Base-by-base conservation (phyloP, 2,329 filamentous ascomycete species). In the Claviceps purpurea region DNA sequence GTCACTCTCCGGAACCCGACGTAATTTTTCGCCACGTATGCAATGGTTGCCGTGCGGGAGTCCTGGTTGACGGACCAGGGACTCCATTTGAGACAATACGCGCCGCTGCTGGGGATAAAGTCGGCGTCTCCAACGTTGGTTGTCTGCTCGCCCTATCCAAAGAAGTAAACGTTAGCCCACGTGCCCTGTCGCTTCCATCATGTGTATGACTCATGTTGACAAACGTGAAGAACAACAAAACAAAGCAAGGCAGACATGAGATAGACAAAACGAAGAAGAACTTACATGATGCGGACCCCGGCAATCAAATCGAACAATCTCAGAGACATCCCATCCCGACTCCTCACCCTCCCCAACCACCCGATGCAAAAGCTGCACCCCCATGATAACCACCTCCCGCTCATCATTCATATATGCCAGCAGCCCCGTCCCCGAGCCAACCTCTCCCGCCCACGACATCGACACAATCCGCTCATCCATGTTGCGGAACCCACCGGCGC, bases 1-100 rank as follows among this genome's bases (percentile, higher is more conserved):
- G 71, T 71, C 46, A 81, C 56, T 42, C 68, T 68, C 18, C 77
- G 71, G 57, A 81, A 81, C 1, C 78, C 78, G 45, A 81, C 70
- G 52, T 79, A 73, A 56, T 76, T 73, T 39, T 66, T 68, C 1
- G 73, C 65, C 10, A 76, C 61, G 56, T 78, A 79, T 0, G 75
- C 74, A 3, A 82, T 53, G 1, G 75, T 68, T 18, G 73, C 71
- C 0, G 67, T 69, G 20, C 64, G 64, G 1, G 59, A 65, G 5
- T 60, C 64, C 1, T 61, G 62, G 0, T 57, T 59, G 2, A 64
- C 60, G 2, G 72, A 54, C 77, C 77, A 81, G 0, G 77, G 75
- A 30, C 76, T 75, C 73, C 76, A 81, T 57, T 66, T 73, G 3
- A 81, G 58, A 3, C 73, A 71, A 52, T 76, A 79, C 0, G 73